Base-by-base conservation (phyloP, 2,329 filamentous ascomycete genomes). In the Hyphodiscus sp. region DNA sequence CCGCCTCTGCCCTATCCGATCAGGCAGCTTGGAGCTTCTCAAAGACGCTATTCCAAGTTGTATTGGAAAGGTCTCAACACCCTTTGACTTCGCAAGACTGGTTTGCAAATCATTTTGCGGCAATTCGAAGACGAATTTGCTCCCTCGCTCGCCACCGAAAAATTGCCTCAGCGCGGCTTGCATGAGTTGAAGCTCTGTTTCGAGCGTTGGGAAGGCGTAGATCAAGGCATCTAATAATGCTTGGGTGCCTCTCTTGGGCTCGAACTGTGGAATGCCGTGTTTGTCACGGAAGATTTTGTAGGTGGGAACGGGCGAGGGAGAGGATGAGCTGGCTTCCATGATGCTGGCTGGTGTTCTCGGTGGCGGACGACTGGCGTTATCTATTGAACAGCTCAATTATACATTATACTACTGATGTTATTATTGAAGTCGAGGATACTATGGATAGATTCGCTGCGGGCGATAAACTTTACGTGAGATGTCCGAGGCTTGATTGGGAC, bases 201-300 rank as follows among this genome's bases (percentile, higher is more conserved):
- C 56, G 5, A 60, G 41, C 41, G 55, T 51, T 10, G 58, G 58
- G 30, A 60, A 60, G 1, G 48, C 20, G 47, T 60, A 60, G 19
- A 53, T 51, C 3, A 60, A 47, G n/a, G 58, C 58, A 52, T 60
- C 56, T 52, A 56, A 56, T 41, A 60, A 43, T 4, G 56, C 56
- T 18, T 55, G 58, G 6, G 58, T 58, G 19, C 58, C 56, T 53
- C 58, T 52, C 44, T 56, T 58, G 13, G 58, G 58, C 19, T 52
- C 52, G 51, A 60, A 60, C 48, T 60, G 58, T 20, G 58, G 58
- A 19, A 60, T 60, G 15, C 56, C 58, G 26, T 60, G 58, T 38
- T 58, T 43, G 53, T 60, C 58, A 20, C 58, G 53, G 45, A 60
- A 60, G 20, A 60, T 54, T 8, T 53, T 45, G 30, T 60, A 60